Evolutionary conservation across 352 stramenopile genomes (phyloP), one percentile per base, ranked within the genome.

Genomic region (Globisporangium uncinulatum): DNA sequence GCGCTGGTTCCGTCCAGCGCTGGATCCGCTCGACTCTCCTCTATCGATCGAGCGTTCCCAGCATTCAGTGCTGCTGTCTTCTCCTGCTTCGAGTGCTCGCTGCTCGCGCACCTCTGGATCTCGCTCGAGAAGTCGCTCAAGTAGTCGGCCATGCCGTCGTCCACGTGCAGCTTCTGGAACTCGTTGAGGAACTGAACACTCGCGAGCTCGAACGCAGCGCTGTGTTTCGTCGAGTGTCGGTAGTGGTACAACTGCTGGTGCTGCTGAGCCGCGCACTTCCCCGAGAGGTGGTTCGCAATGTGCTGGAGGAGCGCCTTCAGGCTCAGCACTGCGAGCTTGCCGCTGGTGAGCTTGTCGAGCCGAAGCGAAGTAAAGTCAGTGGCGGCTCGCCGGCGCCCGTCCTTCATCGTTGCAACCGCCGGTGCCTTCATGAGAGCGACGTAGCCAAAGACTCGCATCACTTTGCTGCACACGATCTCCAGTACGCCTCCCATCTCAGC

Each of bases 231-330:
- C 29, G 54, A 24, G 4, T 69, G 29, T 19, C 50, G 50, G 15
- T 55, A 29, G 19, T 55, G 48, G 29, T 53, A 29, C 6, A 24
- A 36, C 19, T 21, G n/a, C 11, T 42, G 32, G 17, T 31, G 32
- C 32, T 44, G 36, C 34, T 24, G 43, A n/a, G 47, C 4, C 2
- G 50, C 53, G 34, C 53, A 45, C 60, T 63, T 61, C 19, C 66
- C 57, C 53, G 63, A 65, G 20, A 87, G 36, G 57, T 79, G 65
- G 21, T 80, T 73, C 0, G 70, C 72, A 1, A 82, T 69, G 42
- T 82, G 75, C 44, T 91, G 76, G 4, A 87, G 49, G 24, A 87
- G 67, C 0, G 79, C 64, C 61, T 91, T 87, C 11, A 88, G 20
- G 5, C 59, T 69, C 34, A 70, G 54, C 1, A 73, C 54, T 0